Evolutionary conservation across 1,284 basidiomycete genomes (phyloP).

Genomic region (Fomitopsis palustris): DNA sequence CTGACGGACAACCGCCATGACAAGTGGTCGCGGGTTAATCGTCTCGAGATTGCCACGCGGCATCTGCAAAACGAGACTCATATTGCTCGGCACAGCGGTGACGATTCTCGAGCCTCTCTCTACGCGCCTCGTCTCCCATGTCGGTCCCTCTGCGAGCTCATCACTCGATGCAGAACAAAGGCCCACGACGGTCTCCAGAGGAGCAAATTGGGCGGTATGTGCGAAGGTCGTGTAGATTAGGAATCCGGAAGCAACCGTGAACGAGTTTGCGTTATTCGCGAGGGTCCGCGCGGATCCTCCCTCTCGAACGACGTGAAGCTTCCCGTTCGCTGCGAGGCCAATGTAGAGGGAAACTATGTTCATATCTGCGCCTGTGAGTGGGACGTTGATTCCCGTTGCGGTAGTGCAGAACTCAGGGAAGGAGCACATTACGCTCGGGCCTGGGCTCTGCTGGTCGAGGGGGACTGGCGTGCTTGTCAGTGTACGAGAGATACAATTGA

Average conservation of each 20-base stretch:
- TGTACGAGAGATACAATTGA: too few relatives aligned
- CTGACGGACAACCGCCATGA: constrained; percentile 76
- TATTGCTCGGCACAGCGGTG: constrained; percentile 78
- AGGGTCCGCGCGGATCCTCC: constrained; percentile 29
- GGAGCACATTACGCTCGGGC: constrained; percentile 27
- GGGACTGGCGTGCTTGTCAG: neutral
- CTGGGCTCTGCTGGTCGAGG: constrained; percentile 25
- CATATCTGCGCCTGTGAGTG: constrained; percentile 6
- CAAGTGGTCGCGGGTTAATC: constrained; percentile 88
- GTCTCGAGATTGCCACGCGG: constrained; percentile 97
- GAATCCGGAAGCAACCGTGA: constrained; percentile 77
- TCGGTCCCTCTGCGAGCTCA: constrained; percentile 21
- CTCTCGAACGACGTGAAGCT: constrained; percentile 47
- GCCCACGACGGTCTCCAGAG: constrained; percentile 39
- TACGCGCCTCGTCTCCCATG: constrained; percentile 74
- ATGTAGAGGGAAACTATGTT: constrained; percentile 41
- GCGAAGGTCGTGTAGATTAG: constrained; percentile 85
- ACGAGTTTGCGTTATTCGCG: constrained; percentile 74
- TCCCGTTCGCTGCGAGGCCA: constrained; percentile 66
- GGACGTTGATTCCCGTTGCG: constrained; percentile 18
- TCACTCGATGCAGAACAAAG: constrained; percentile 20
- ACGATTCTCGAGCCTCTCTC: constrained; percentile 89
- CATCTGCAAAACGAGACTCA: constrained; percentile 95
- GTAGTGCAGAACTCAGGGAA: constrained; percentile 63
- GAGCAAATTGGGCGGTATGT: constrained; percentile 80